phyloP scores from a whole-genome alignment of 805 yeast species.

The Candida cerambycidarum region DNA sequence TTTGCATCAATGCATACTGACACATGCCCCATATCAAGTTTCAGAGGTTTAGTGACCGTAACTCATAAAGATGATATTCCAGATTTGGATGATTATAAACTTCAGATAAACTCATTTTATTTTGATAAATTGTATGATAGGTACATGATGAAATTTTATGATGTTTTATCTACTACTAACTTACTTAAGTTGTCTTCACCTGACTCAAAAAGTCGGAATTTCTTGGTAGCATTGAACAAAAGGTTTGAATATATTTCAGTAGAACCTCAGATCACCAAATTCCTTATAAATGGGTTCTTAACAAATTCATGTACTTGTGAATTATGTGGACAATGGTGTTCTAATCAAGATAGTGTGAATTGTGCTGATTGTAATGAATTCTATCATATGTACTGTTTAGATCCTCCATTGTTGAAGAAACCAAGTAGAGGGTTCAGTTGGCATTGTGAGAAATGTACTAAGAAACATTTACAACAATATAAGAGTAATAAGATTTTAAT shows the following conservation, averaged over 20 bases:
- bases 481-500: slow-evolving; percentile 38
- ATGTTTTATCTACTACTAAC: slow-evolving; percentile 61
- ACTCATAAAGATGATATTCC: slow-evolving; percentile 66
- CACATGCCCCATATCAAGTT: slow-evolving; percentile 70
- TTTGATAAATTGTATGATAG: slow-evolving; percentile 84
- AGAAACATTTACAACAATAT: slow-evolving; percentile 48
- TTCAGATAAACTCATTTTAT: slow-evolving; percentile 78
- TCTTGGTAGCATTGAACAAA: slow-evolving; percentile 59
- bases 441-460: slow-evolving; percentile 82
- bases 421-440: slow-evolving; percentile 89
- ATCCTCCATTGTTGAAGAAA: slow-evolving; percentile 76
- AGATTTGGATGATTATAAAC: slow-evolving; percentile 52
- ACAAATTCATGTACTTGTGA: slow-evolving; percentile 58
- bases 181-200: slow-evolving; percentile 34
- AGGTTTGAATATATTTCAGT: slow-evolving; percentile 73
- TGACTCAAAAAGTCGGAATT: slow-evolving; percentile 58
- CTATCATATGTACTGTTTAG: slow-evolving; percentile 81
- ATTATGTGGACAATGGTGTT: slow-evolving; percentile 83
- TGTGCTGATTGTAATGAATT: slow-evolving; percentile 75
- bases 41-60: slow-evolving; percentile 74
- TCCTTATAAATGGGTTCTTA: slow-evolving; percentile 60
- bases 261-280: slow-evolving; percentile 65
- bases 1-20: slow-evolving; percentile 87
- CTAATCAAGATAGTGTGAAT: slow-evolving; percentile 62
- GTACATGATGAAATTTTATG: slow-evolving; percentile 80